These are phyloP conservation scores for Adenanthera pavonina DNA, from an alignment of 306 rosid species.

Conservation along the genomic window DNA sequence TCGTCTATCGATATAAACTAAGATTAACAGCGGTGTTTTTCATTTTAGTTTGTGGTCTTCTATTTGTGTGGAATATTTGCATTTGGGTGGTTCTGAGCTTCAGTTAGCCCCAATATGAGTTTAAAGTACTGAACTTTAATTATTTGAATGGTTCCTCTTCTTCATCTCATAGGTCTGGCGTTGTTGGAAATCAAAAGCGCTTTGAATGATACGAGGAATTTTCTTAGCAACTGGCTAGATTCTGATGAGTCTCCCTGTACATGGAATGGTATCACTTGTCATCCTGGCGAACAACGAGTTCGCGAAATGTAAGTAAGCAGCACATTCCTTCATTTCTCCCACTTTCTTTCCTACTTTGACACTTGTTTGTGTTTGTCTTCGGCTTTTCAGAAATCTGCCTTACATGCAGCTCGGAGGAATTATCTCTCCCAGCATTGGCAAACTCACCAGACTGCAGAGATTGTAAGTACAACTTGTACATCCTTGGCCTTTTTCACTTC, in stretches of 20 bases:
- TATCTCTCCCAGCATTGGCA: conserved; percentile 92
- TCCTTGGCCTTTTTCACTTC: not conserved
- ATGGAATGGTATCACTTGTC: conserved; percentile 94
- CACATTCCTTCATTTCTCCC: conserved; percentile 23
- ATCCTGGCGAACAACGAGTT: conserved; percentile 76
- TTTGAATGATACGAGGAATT: conserved; percentile 73
- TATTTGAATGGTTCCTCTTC: not conserved
- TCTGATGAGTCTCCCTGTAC: conserved; percentile 81
- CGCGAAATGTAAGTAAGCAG: conserved; percentile 63
- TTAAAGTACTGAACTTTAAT: conserved; percentile 37
- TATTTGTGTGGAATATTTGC: not conserved
- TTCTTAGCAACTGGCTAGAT: conserved; percentile 77
- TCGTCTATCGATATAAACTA: not conserved
- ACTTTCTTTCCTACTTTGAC: conserved; percentile 25
- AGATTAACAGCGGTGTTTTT: not conserved
- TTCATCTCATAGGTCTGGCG: conserved; percentile 61
- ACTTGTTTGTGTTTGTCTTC: conserved; percentile 30
- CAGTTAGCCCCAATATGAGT: not conserved
- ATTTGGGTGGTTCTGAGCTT: conserved; percentile 14
- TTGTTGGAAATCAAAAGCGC: conserved; percentile 77
- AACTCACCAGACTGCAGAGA: conserved; percentile 87
- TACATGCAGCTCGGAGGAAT: conserved; percentile 88
- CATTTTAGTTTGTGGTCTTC: not conserved
- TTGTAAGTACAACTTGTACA: conserved; percentile 61
- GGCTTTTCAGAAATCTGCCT: conserved; percentile 78